phyloP scores from a whole-genome alignment of 2,329 filamentous ascomycete genomes.

The Hirsutella rhossiliensis region DNA sequence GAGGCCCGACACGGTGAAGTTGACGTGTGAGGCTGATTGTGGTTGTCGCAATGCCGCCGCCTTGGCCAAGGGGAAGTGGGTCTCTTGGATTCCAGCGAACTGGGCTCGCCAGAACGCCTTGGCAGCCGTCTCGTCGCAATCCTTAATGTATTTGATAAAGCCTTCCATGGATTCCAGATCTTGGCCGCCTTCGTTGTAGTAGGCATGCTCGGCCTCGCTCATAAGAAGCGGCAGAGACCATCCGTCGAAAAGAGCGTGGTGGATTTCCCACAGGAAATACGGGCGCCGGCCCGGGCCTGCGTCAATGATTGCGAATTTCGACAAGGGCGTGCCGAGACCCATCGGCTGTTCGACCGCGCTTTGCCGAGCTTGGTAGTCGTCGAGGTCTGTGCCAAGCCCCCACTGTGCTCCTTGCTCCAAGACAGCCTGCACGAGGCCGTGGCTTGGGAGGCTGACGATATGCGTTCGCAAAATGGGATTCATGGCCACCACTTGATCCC shows the following conservation, averaged over 20 bases:
- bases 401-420: slow-evolving; percentile 20
- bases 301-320: slow-evolving; percentile 8
- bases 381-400: slow-evolving; percentile 15
- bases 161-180: slow-evolving; percentile 15
- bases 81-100: slow-evolving; percentile 14
- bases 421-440: slow-evolving; percentile 28
- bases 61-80: slow-evolving; percentile 4
- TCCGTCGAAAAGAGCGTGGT: slow-evolving; percentile 39
- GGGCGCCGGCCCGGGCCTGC: neutral
- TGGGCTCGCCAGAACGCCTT: slow-evolving; percentile 29
- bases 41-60: slow-evolving; percentile 8
- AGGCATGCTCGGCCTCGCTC: slow-evolving; percentile 5
- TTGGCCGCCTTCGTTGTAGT: slow-evolving; percentile 2
- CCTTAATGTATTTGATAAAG: slow-evolving; percentile 30
- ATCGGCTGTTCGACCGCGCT: slow-evolving; percentile 12
- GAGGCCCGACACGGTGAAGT: neutral
- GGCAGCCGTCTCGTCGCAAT: slow-evolving; percentile 12
- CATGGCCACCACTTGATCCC: slow-evolving; percentile 2
- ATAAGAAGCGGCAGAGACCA: slow-evolving; percentile 31
- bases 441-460: slow-evolving; percentile 3
- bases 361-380: slow-evolving; percentile 20
- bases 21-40: slow-evolving; percentile 1
- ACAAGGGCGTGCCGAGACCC: slow-evolving; percentile 9
- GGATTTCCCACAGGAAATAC: slow-evolving; percentile 27
- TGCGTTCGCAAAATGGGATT: slow-evolving; percentile 5